Base-by-base conservation (phyloP, 108 stramenopile species). In the Cyclostephanos tholiformis region DNA sequence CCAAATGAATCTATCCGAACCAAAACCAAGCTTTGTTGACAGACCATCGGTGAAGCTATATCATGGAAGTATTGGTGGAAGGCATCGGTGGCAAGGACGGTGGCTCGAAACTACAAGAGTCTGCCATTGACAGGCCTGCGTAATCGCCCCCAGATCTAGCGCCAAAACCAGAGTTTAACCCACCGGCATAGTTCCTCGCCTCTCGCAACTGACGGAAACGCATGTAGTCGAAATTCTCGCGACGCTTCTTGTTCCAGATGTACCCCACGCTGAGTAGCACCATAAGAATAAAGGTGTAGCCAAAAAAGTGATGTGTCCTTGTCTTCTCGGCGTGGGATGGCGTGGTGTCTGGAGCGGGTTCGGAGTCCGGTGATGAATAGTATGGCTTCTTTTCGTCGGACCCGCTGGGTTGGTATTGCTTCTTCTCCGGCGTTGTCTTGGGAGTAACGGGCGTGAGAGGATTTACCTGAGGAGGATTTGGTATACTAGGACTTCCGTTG, bases 41-140 rank as follows among this genome's bases (percentile, higher is more conserved):
- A 27, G 4, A 26, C 53, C 23, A 55, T 10, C 26, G 0, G 10
- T 27, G 26, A 16, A 55, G 25, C 63, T 51, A 77, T 71, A 71
- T 70, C 63, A 77, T 71, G 25, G 63, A 25, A 29, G 43, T 48
- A 30, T 65, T 84, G 14, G 70, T 82, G 30, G 83, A 72, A 9
- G 94, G 91, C 22, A 89, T 82, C 1, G 94, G 94, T 60, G 94
- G 94, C 43, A 95, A 80, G 0, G 88, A 64, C 12, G 94, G 87
- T 6, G 94, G 94, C 64, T 92, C 89, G 71, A 95, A 95, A 10
- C 86, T 80, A 43, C 86, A 87, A 11, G 87, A 86, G 43, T 82
- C 79, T 36, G 85, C 83, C 87, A 92, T 72, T 20, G 86, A 73
- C 35, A 84, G 57, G 5, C 84, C 82, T 46, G 62, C 43, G 72